A percentile compares a stretch with the other conserved stretches of the same genome.
These are phyloP conservation scores for Narthecium ossifragum DNA, from an alignment of 106 monocot species.

Conservation along the genomic window DNA sequence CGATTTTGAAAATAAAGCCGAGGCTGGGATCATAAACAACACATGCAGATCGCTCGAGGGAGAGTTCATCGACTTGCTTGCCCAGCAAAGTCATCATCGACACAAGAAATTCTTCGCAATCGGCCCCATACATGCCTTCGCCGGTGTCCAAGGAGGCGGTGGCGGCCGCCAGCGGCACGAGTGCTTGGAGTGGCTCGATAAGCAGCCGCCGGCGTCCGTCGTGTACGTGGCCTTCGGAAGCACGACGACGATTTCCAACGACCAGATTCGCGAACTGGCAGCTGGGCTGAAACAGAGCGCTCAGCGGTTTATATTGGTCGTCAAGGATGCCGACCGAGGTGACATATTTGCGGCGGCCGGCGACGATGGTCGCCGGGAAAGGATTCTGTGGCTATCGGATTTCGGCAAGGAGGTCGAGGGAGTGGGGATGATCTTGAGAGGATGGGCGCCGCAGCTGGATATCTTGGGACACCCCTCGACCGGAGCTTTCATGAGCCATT, in stretches of 20 bases:
- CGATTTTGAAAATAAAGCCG: not conserved
- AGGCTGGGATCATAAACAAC: constrained; percentile 30
- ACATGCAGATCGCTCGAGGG: constrained; percentile 21
- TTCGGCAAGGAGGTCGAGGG: constrained; percentile 8
- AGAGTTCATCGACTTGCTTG: constrained; percentile 24
- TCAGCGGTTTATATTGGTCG: constrained; percentile 47
- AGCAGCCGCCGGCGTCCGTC: constrained; percentile 18
- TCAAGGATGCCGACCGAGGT: constrained; percentile 17
- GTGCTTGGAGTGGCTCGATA: constrained; percentile 21
- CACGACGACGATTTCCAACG: constrained; percentile 17
- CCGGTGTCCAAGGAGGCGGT: not conserved
- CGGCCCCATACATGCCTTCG: constrained; percentile 21
- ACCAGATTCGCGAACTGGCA: constrained; percentile 32
- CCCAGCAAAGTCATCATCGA: not conserved
- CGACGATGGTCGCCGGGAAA: not conserved
- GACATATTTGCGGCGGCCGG: not conserved
- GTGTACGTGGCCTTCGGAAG: constrained; percentile 32
- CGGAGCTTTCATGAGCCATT: constrained; percentile 35
- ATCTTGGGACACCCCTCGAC: constrained; percentile 15
- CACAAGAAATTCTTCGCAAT: constrained; percentile 17
- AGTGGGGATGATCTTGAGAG: constrained; percentile 11
- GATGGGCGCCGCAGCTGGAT: constrained; percentile 19
- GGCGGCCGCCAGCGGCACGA: not conserved
- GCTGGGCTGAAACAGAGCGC: constrained; percentile 23
- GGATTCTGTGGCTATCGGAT: not conserved